Evolutionary conservation across 805 yeast species (phyloP), one percentile per base, ranked within the genome.

Genomic region (Candida maesae): DNA sequence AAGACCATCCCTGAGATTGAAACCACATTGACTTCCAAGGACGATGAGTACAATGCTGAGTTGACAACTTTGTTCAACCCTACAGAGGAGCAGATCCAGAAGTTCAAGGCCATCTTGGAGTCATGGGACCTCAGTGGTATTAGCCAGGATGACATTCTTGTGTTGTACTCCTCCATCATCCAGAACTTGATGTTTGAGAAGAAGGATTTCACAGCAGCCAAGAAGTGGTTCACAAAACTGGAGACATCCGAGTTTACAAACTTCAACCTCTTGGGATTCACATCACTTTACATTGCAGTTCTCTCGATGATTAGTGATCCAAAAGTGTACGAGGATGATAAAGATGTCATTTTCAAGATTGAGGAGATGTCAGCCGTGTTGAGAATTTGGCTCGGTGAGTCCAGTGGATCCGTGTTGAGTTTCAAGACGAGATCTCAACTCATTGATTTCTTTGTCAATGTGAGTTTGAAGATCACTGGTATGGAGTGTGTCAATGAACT

Each of bases 331-430:
- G 16, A 38, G 10, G 31, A 45, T 34, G 55, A 52, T 28, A 38
- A 42, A 15, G 50, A 50, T 9, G 43, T 54, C 11, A 46, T 40
- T n/a, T 42, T 45, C 14, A 53, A 50, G 32, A 41, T 63, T 23
- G 68, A 64, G 39, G 58, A 56, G 28, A 46, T 63, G 13, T 49
- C 58, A 7, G 65, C 62, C 10, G 45, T 50, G 11, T 35, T 64
- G 17, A 57, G 70, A 50, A 57, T 65, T 2, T 64, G 68, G 68
- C 38, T 61, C 20, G 67, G 68, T 24, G 55, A 58, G 21, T 45
- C 56, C 16, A 45, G 48, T 20, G 65, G 63, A n/a, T 45, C 58
- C 12, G 44, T 46, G 8, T 35, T 63, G 28, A 49, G 45, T 25
- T 54, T 60, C 36, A 52, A 54, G 16, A 51, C 52, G 39, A 60